A percentile compares a stretch with the other conserved stretches of the same genome.
phyloP scores from a whole-genome alignment of 2,329 filamentous ascomycete species.

The Cryphonectria naterciae region DNA sequence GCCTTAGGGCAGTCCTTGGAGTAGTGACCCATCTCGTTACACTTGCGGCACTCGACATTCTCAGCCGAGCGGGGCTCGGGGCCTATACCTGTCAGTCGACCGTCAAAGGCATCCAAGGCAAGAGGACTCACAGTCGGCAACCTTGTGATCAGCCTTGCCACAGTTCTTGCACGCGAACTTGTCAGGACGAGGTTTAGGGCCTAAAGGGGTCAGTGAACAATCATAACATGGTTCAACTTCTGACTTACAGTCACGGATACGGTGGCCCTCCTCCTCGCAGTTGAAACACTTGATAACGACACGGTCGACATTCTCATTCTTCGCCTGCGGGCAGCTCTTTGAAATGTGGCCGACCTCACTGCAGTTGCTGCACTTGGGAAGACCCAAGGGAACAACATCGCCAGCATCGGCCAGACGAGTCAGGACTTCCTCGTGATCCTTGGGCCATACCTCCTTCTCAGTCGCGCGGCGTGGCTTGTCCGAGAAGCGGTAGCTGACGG shows the following conservation, averaged over 20 bases:
- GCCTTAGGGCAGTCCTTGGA: constrained; percentile 67
- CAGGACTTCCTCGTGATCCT: constrained; percentile 61
- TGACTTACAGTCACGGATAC: constrained; percentile 67
- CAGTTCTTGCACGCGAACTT: constrained; percentile 72
- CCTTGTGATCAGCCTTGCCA: constrained; percentile 57
- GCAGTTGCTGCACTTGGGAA: constrained; percentile 68
- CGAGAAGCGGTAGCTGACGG: constrained; percentile 65
- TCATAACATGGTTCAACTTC: neutral
- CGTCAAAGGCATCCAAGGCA: neutral
- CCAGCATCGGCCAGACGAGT: constrained; percentile 68
- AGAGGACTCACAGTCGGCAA: constrained; percentile 50
- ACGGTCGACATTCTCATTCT: constrained; percentile 47
- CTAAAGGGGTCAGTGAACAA: constrained; percentile 40
- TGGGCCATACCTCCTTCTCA: constrained; percentile 64
- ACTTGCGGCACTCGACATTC: constrained; percentile 68
- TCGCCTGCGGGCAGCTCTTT: constrained; percentile 65
- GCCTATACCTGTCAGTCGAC: constrained; percentile 37
- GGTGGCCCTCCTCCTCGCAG: constrained; percentile 66
- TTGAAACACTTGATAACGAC: constrained; percentile 64
- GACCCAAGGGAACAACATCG: constrained; percentile 61
- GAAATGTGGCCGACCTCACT: constrained; percentile 64
- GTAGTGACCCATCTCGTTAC: constrained; percentile 65
- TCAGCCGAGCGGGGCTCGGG: constrained; percentile 64
- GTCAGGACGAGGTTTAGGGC: constrained; percentile 63
- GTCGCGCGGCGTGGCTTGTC: constrained; percentile 61